Conservation (phyloP, 805 yeast genomes). For the Huiozyma sinensis region DNA sequence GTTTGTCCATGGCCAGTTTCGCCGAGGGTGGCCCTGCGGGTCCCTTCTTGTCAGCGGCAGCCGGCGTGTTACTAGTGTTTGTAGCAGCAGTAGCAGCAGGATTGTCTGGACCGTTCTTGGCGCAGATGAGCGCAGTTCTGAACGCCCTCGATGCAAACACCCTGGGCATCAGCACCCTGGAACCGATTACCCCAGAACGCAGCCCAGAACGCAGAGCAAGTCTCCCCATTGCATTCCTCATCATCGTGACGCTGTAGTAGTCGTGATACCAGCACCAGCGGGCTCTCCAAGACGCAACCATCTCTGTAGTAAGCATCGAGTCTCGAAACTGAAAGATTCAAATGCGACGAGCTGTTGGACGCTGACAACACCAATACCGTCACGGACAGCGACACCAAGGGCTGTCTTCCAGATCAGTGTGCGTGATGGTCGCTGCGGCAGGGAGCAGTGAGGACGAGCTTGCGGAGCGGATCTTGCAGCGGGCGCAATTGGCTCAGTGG, state of each 20-base stretch:
- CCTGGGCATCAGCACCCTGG: neutral
- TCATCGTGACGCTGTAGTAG: too few relatives aligned
- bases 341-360: too few relatives aligned
- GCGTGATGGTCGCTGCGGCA: constrained; percentile 2
- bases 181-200: neutral
- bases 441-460: constrained; percentile 26
- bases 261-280: too few relatives aligned
- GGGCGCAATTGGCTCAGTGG: constrained; percentile 30
- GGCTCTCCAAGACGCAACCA: too few relatives aligned
- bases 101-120: neutral
- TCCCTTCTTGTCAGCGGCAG: too few relatives aligned
- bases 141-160: too few relatives aligned
- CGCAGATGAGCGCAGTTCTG: too few relatives aligned
- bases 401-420: neutral
- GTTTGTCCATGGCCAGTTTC: constrained; percentile 40
- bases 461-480: constrained; percentile 23
- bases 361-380: neutral
- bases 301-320: too few relatives aligned
- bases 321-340: too few relatives aligned
- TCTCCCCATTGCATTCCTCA: too few relatives aligned
- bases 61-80: neutral
- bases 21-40: too few relatives aligned
- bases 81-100: neutral
- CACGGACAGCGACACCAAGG: neutral
- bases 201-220: too few relatives aligned